These are phyloP conservation scores for Rhizophagus prolifer DNA, from an alignment of 192 early-diverging fungal genomes.

Conservation along the genomic window DNA sequence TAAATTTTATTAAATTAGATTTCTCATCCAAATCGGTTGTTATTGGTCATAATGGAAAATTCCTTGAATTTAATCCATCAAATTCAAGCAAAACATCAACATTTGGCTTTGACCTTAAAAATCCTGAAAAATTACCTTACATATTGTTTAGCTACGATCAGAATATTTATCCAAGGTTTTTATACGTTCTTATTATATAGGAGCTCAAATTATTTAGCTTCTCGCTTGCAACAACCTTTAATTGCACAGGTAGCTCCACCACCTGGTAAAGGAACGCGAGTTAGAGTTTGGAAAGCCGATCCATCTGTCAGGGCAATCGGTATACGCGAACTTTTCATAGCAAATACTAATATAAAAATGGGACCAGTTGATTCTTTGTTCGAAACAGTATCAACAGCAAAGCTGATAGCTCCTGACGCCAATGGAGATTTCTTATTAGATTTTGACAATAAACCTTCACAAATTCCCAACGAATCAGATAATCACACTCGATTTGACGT, in stretches of 20 bases:
- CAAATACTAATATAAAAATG: background rate
- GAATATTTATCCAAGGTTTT: slow-evolving; percentile 9
- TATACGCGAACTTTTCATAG: background rate
- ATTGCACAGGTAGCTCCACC: background rate
- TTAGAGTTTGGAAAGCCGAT: slow-evolving; percentile 1
- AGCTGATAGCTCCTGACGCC: background rate
- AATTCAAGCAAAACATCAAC: background rate
- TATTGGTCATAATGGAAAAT: background rate
- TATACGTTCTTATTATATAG: background rate
- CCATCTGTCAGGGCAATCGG: slow-evolving; percentile 1
- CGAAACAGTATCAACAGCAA: background rate
- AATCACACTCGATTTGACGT: background rate
- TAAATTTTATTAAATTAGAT: background rate
- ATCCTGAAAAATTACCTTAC: background rate
- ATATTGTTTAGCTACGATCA: slow-evolving; percentile 4
- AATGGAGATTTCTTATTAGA: slow-evolving; percentile 15
- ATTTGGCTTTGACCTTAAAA: background rate
- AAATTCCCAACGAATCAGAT: background rate
- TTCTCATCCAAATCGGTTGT: background rate
- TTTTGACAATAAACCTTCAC: background rate
- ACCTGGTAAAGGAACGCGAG: background rate
- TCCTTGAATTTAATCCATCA: background rate
- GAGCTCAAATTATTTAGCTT: slow-evolving; percentile 8
- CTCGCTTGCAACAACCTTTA: background rate
- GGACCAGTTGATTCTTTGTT: background rate